These are phyloP conservation scores for Trichaptum fuscoviolaceum DNA, from an alignment of 768 basidiomycete genomes.

Conservation along the genomic window DNA sequence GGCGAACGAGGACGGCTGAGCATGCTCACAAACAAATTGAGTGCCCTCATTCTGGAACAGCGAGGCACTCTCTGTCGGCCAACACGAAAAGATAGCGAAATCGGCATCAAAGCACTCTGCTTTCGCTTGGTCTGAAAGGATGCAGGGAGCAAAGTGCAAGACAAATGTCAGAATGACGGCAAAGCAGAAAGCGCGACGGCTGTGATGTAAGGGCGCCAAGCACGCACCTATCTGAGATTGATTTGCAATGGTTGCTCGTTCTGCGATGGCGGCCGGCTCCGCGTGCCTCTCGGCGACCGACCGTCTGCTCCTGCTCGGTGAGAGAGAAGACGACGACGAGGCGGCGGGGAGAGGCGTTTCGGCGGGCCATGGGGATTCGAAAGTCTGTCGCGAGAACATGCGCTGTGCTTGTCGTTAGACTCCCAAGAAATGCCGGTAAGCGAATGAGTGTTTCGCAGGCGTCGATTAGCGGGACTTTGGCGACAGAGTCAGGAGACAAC, in stretches of 20 bases:
- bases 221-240: conserved; percentile 9
- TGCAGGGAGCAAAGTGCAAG: conserved; percentile 7
- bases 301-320: conserved; percentile 21
- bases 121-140: conserved; percentile 32
- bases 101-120: conserved; percentile 49
- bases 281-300: conserved; percentile 11
- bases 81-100: conserved; percentile 77
- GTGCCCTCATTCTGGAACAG: conserved; percentile 74
- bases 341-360: conserved; percentile 32
- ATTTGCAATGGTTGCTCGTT: conserved; percentile 9
- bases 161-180: conserved; percentile 6
- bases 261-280: conserved; percentile 9
- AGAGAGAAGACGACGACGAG: conserved; percentile 24
- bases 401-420: neutral
- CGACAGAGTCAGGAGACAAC: neutral
- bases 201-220: neutral
- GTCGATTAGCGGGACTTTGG: neutral
- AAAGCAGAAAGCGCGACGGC: neutral
- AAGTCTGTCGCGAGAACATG: conserved; percentile 33
- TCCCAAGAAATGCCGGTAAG: neutral
- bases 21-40: conserved; percentile 71
- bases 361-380: conserved; percentile 39
- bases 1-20: conserved; percentile 12
- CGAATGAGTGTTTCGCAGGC: neutral
- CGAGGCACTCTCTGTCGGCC: conserved; percentile 47